Evolutionary conservation across 73 alveolate species (phyloP), one percentile per base, ranked within the genome.

Genomic region (Paramecium sonneborni): DNA sequence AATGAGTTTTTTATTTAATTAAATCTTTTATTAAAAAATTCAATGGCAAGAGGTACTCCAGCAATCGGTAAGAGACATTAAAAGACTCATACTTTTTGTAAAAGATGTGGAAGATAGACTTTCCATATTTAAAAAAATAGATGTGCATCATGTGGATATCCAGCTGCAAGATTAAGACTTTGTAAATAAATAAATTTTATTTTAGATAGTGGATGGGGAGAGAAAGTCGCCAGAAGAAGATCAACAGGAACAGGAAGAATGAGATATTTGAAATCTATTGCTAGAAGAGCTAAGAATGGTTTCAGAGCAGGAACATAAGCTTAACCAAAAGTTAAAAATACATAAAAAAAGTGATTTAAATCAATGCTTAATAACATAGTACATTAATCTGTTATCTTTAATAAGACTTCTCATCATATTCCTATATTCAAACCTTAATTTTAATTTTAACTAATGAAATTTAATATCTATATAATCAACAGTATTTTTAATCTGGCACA

Each of bases 261-360:
- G 96, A 93, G 97, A 93, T 93, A 96, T 93, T 85, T 96, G 95
- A 96, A 96, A 87, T 92, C 93, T 41, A 92, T 96, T 23, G 87
- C 94, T 57, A 94, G 97, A 95, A 94, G 98, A 95, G 96, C 96
- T 52, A 96, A 96, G 96, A 96, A 96, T 93, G 98, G 98, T 38
- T 96, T 95, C 97, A 96, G 98, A 95, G 96, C 96, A 30, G 96
- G 96, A 24, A 94, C 97, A 39, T 37, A 70, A 57, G 96, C 97
- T 86, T 23, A 48, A 55, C 95, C 97, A 38, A 90, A 82, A 82
- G 94, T 89, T 85, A 62, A 62, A 26, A 62, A 62, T 9, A 62
- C 84, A 30, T 62, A 62, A 32, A 62, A 62, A 62, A 62, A 62
- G 39, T 62, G 84, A 62, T 62, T 62, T 62, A 62, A 62, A 12